phyloP scores from a whole-genome alignment of 2,329 filamentous ascomycete species.

The Chrysosporium queenslandicum region DNA sequence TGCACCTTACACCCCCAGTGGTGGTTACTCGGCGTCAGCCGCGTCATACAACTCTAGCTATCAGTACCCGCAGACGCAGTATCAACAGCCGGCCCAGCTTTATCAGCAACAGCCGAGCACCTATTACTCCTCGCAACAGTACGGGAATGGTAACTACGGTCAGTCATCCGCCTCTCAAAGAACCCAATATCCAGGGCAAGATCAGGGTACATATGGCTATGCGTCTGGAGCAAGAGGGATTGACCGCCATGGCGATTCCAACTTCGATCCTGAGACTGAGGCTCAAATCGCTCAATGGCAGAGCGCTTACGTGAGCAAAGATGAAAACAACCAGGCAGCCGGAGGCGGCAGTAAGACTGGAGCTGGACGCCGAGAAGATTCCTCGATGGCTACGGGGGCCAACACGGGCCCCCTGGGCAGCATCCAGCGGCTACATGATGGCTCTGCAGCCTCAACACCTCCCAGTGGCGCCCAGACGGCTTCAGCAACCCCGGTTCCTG shows the following conservation, averaged over 20 bases:
- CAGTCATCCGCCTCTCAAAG: slow-evolving; percentile 57
- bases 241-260: slow-evolving; percentile 29
- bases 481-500: slow-evolving; percentile 40
- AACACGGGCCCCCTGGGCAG: slow-evolving; percentile 38
- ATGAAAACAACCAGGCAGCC: slow-evolving; percentile 23
- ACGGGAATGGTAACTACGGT: slow-evolving; percentile 39
- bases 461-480: slow-evolving; percentile 25
- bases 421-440: slow-evolving; percentile 24
- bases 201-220: slow-evolving; percentile 27
- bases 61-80: slow-evolving; percentile 32
- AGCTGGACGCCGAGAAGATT: slow-evolving; percentile 36
- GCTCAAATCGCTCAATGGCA: slow-evolving; percentile 93
- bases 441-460: slow-evolving; percentile 18
- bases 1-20: slow-evolving; percentile 20
- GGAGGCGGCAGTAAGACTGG: slow-evolving; percentile 27
- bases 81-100: slow-evolving; percentile 21
- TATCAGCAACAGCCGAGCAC: slow-evolving; percentile 6
- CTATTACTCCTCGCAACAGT: slow-evolving; percentile 25
- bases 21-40: slow-evolving; percentile 25
- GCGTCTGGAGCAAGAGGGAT: slow-evolving; percentile 37
- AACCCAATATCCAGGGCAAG: slow-evolving; percentile 63
- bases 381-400: slow-evolving; percentile 34
- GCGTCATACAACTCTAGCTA: slow-evolving; percentile 38
- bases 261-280: slow-evolving; percentile 66
- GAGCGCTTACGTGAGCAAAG: slow-evolving; percentile 67